Evolutionary conservation across 2,329 filamentous ascomycete genomes (phyloP).

Genomic region (Ramularia collo-cygni): DNA sequence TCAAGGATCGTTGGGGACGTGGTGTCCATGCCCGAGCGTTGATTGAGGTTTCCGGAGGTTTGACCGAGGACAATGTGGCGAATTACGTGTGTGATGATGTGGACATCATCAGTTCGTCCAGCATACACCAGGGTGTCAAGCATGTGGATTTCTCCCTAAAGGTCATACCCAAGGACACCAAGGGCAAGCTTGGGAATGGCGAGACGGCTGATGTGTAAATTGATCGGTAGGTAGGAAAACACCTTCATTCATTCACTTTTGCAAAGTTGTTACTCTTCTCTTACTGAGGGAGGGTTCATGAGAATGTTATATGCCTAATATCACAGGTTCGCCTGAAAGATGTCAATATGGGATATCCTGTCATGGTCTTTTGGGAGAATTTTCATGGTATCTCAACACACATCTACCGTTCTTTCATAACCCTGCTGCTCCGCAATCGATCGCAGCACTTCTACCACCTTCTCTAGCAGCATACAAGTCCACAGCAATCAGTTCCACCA

Average conservation of each 20-base stretch:
- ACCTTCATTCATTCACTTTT: conserved; percentile 1
- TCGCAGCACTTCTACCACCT: too few species aligned
- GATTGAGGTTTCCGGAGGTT: conserved; percentile 85
- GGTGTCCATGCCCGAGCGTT: conserved; percentile 57
- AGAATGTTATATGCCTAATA: too few species aligned
- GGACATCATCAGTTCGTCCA: conserved; percentile 92
- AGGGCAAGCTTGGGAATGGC: conserved; percentile 20
- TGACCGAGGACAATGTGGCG: conserved; percentile 78
- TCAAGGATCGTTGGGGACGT: conserved; percentile 71
- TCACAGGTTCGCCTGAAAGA: too few species aligned
- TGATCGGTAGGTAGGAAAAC: background rate
- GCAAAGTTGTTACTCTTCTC: too few species aligned
- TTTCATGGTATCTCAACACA: too few species aligned
- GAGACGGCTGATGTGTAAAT: conserved; percentile 18
- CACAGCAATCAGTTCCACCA: too few species aligned
- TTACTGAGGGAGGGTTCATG: too few species aligned
- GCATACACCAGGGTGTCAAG: conserved; percentile 89
- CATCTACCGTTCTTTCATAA: too few species aligned
- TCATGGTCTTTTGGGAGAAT: too few species aligned
- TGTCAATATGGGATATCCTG: too few species aligned
- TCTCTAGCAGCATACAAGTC: too few species aligned
- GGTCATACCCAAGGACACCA: conserved; percentile 50
- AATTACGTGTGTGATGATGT: conserved; percentile 76
- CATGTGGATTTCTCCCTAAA: conserved; percentile 97
- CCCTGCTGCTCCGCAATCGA: too few species aligned